Conservation (phyloP, 495 filamentous ascomycete species). For the Aspergillus conjunctus region DNA sequence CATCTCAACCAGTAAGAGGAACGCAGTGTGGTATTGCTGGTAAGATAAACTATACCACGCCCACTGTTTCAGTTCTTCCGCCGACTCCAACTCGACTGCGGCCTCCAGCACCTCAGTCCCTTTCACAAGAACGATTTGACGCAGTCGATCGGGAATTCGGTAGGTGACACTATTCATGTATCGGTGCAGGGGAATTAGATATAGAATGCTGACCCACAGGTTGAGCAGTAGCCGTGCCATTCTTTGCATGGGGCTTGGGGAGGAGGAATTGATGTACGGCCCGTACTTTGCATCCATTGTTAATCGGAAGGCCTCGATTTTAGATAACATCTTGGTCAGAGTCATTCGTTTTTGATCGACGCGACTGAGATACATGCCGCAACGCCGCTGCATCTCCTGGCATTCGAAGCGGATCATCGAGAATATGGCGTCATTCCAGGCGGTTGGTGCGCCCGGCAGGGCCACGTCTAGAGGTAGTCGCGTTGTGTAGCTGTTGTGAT, state of each 20-base stretch:
- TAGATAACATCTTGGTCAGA: slow-evolving; percentile 12
- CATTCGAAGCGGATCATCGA: slow-evolving; percentile 68
- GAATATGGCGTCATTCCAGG: slow-evolving; percentile 69
- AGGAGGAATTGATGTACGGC: not conserved
- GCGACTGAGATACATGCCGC: slow-evolving; percentile 63
- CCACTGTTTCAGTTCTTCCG: not conserved
- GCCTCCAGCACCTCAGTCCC: slow-evolving; percentile 35
- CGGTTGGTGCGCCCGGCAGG: not conserved
- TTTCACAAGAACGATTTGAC: slow-evolving; percentile 32
- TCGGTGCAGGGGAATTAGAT: slow-evolving; percentile 15
- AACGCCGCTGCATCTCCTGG: slow-evolving; percentile 68
- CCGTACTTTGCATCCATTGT: slow-evolving; percentile 14
- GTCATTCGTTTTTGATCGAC: slow-evolving; percentile 60
- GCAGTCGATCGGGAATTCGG: slow-evolving; percentile 31
- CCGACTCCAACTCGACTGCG: slow-evolving; percentile 37
- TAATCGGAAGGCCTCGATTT: slow-evolving; percentile 7
- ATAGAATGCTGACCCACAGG: slow-evolving; percentile 18
- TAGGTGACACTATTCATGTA: slow-evolving; percentile 18
- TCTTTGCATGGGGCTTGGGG: slow-evolving; percentile 4
- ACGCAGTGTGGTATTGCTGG: slow-evolving; percentile 12
- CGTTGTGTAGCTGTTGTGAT: slow-evolving; percentile 10
- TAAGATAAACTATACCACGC: slow-evolving; percentile 10
- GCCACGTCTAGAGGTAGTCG: not conserved
- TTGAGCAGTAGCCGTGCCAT: slow-evolving; percentile 2
- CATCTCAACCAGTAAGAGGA: slow-evolving; percentile 5